phyloP scores from a whole-genome alignment of 495 filamentous ascomycete genomes.

The Podospora australis region DNA sequence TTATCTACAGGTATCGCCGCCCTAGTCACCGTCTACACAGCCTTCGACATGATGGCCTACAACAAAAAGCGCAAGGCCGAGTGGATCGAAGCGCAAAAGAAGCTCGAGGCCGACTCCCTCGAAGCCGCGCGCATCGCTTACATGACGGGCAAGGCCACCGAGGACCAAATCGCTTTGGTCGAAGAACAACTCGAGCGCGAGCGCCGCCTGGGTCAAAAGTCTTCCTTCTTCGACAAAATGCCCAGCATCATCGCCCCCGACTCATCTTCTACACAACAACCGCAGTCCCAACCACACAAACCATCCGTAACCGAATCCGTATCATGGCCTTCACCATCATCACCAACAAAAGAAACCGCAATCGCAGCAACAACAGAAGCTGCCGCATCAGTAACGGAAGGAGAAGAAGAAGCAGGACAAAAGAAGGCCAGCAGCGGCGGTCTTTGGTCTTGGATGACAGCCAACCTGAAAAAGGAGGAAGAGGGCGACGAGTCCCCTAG shows the following conservation, averaged over 20 bases:
- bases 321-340: background rate
- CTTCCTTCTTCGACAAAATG: conserved; percentile 26
- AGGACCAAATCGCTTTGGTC: conserved; percentile 45
- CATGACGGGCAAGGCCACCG: conserved; percentile 56
- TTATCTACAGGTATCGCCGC: conserved; percentile 56
- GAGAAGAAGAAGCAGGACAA: conserved; percentile 16
- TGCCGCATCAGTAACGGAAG: conserved; percentile 21
- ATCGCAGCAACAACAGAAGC: background rate
- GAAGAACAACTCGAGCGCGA: conserved; percentile 36
- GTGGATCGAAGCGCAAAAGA: conserved; percentile 58
- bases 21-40: conserved; percentile 70
- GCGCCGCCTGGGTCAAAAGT: conserved; percentile 14
- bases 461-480: conserved; percentile 54
- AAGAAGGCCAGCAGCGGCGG: conserved; percentile 5
- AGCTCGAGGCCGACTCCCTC: conserved; percentile 45
- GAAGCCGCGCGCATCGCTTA: conserved; percentile 53
- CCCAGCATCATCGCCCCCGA: conserved; percentile 28
- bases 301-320: conserved; percentile 9
- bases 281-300: background rate
- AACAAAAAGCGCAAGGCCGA: conserved; percentile 65
- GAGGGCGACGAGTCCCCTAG: conserved; percentile 26
- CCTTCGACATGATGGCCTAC: conserved; percentile 79
- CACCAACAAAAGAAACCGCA: background rate
- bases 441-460: conserved; percentile 34
- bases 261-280: background rate